phyloP scores from a whole-genome alignment of 2,329 filamentous ascomycete genomes.

The Neopestalotiopsis rosae region DNA sequence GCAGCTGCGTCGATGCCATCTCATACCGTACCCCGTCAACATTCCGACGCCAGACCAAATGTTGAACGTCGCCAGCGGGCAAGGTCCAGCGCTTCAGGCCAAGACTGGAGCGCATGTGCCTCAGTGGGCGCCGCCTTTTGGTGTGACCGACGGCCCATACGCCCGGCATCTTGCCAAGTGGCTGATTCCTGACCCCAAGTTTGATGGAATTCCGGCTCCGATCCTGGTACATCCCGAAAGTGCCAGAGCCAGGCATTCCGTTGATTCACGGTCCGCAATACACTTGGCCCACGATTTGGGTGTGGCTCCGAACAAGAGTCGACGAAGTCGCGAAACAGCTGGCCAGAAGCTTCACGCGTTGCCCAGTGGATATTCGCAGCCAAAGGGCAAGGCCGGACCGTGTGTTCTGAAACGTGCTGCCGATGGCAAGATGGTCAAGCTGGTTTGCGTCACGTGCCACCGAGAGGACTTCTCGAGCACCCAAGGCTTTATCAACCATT shows the following conservation, averaged over 20 bases:
- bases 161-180: constrained; percentile 94
- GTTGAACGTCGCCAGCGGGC: constrained; percentile 75
- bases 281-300: constrained; percentile 69
- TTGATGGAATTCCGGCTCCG: constrained; percentile 71
- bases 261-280: constrained; percentile 80
- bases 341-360: constrained; percentile 72
- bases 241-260: constrained; percentile 49
- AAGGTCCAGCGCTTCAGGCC: constrained; percentile 71
- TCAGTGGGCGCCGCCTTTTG: constrained; percentile 84
- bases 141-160: constrained; percentile 90
- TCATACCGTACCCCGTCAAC: constrained; percentile 86
- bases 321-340: constrained; percentile 53
- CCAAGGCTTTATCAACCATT: constrained; percentile 99
- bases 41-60: constrained; percentile 70
- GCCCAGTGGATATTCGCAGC: constrained; percentile 71
- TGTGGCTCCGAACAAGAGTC: constrained; percentile 51
- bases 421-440: constrained; percentile 85
- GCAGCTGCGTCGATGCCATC: constrained; percentile 87
- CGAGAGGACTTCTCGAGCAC: constrained; percentile 94
- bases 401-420: constrained; percentile 80
- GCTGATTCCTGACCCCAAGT: constrained; percentile 87
- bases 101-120: constrained; percentile 69
- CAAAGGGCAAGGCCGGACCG: constrained; percentile 83
- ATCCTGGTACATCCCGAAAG: constrained; percentile 47
- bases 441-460: constrained; percentile 88